A percentile compares a stretch with the other conserved stretches of the same genome.
Conservation (phyloP, 1,284 basidiomycete genomes). For the Ustilago cynodontis region DNA sequence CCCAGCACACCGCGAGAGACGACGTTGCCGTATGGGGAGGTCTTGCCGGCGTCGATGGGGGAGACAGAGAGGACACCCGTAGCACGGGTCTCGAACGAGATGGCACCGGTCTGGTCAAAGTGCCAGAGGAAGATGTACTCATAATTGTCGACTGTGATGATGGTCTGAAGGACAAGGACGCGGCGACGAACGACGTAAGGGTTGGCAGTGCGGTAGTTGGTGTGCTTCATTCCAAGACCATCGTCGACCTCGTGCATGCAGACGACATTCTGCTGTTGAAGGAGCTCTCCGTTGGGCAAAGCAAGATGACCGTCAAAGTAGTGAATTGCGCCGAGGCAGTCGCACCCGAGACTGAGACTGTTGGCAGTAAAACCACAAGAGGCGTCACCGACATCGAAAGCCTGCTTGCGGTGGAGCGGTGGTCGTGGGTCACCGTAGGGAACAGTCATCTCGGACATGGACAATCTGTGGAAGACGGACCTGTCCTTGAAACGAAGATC, state of each 20-base stretch:
- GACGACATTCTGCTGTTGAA: conserved; percentile 76
- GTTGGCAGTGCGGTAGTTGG: conserved; percentile 82
- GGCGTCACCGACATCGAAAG: conserved; percentile 73
- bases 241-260: conserved; percentile 93
- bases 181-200: conserved; percentile 83
- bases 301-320: conserved; percentile 71
- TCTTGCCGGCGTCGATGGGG: conserved; percentile 67
- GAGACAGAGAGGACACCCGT: conserved; percentile 78
- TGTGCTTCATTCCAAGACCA: conserved; percentile 75
- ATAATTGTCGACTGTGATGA: conserved; percentile 89
- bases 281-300: conserved; percentile 60
- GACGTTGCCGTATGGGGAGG: conserved; percentile 76
- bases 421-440: conserved; percentile 71
- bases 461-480: conserved; percentile 71
- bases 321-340: conserved; percentile 71
- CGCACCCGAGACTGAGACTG: conserved; percentile 72
- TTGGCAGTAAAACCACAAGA: conserved; percentile 71
- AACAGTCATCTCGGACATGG: conserved; percentile 72
- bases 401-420: conserved; percentile 68
- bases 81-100: conserved; percentile 84
- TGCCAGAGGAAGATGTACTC: conserved; percentile 84
- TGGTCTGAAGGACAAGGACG: conserved; percentile 85
- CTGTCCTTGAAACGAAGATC: conserved; percentile 44
- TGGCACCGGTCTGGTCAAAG: conserved; percentile 81
- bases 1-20: conserved; percentile 89